Evolutionary conservation across 148 eudicot species (phyloP), one percentile per base, ranked within the genome.

Genomic region (Talinum fruticosum): DNA sequence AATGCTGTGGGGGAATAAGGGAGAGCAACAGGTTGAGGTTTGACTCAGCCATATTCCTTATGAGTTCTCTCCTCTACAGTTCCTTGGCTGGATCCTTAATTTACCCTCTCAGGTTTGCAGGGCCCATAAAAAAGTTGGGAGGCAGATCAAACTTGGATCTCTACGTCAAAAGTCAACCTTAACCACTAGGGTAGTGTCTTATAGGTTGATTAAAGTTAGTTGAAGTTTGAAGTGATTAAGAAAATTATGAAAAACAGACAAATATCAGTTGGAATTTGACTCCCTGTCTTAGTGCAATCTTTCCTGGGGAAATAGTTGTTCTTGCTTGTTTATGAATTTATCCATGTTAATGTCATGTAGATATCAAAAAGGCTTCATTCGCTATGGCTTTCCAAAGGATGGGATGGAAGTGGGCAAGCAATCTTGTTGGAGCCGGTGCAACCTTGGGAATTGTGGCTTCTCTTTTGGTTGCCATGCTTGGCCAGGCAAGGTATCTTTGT

Each of bases 361-460:
- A 85, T 92, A 73, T 83, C 90, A 12, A 80, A 81, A 82, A 37
- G 33, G 99, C 99, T 51, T 87, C 99, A 69, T 95, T 88, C 81
- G 88, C 97, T 2, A 76, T 79, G 78, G 97, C 96, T 10, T 95
- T 95, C 76, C 87, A 84, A 62, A 81, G 68, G 33, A 84, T 88
- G 59, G 96, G 96, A 16, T 95, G 98, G 98, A 85, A 80, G 62
- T 95, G 99, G 99, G 96, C 90, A 15, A 82, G 90, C 76, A 89
- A 88, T 75, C 78, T 92, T 34, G 94, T 95, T 66, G 97, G 94
- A 23, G 90, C 77, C 0, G 98, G 97, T 10, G 99, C 99, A 67
- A 84, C 91, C 78, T 79, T 92, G 61, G 99, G 99, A 18, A 92
- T 95, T 69, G 82, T 90, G 35, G 90, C 99, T 3, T 93, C 94